Evolutionary conservation across 169 alveolate genomes (phyloP).

Genomic region (Plasmodium adleri): DNA sequence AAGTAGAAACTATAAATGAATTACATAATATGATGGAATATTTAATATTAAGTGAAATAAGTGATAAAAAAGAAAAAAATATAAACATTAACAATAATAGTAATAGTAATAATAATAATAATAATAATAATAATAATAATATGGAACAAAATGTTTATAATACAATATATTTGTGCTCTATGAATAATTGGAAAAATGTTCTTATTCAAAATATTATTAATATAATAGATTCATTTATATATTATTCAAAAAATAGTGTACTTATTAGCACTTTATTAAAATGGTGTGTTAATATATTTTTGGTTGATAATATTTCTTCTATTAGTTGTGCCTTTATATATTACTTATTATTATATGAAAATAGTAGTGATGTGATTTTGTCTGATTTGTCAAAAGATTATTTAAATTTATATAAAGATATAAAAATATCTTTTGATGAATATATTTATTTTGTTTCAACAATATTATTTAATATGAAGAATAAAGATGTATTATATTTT

Average conservation of each 20-base stretch:
- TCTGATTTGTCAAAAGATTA: conserved; percentile 43
- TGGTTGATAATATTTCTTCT: background rate
- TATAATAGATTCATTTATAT: conserved; percentile 36
- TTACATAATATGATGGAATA: background rate
- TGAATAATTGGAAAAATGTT: background rate
- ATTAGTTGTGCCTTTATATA: conserved; percentile 32
- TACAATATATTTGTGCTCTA: no score
- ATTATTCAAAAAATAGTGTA: conserved; percentile 26
- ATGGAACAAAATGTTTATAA: no score
- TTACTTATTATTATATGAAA: conserved; percentile 30
- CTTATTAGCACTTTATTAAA: conserved; percentile 32
- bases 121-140: background rate
- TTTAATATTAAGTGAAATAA: background rate
- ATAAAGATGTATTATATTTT: background rate
- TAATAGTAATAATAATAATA: background rate
- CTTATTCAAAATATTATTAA: conserved; percentile 37
- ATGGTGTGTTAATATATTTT: conserved; percentile 47
- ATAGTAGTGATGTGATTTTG: conserved; percentile 32
- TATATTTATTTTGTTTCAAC: conserved; percentile 41
- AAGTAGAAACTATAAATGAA: background rate
- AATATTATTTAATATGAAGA: conserved; percentile 12
- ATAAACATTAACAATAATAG: background rate
- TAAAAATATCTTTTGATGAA: conserved; percentile 23
- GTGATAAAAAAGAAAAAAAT: background rate
- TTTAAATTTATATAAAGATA: conserved; percentile 33